Percentiles rank a stretch among this genome's conserved stretches.
phyloP scores from a whole-genome alignment of 2,329 filamentous ascomycete genomes.

The Beauveria australis region DNA sequence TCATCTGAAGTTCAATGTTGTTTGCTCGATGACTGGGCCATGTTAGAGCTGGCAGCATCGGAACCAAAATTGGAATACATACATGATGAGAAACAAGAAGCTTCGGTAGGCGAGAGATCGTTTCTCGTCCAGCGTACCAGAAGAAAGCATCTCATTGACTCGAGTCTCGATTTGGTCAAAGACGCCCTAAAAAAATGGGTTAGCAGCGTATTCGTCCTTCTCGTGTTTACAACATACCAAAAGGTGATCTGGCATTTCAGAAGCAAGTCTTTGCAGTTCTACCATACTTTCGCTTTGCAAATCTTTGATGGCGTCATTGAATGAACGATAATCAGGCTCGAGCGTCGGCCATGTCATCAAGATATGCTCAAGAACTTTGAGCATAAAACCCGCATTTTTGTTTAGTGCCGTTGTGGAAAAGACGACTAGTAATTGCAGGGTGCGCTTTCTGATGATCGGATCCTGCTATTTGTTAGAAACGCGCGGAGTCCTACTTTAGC shows the following conservation, averaged over 20 bases:
- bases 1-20: slow-evolving; percentile 61
- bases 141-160: slow-evolving; percentile 69
- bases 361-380: slow-evolving; percentile 86
- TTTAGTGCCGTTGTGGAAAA: slow-evolving; percentile 76
- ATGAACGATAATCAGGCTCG: slow-evolving; percentile 60
- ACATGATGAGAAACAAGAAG: slow-evolving; percentile 89
- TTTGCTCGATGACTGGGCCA: slow-evolving; percentile 64
- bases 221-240: slow-evolving; percentile 42
- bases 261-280: slow-evolving; percentile 80
- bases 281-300: slow-evolving; percentile 77
- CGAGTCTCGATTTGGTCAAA: slow-evolving; percentile 81
- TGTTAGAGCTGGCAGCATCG: slow-evolving; percentile 10
- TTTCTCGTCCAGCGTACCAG: slow-evolving; percentile 69
- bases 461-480: slow-evolving; percentile 41
- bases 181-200: slow-evolving; percentile 47
- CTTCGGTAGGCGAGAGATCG: slow-evolving; percentile 79
- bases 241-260: slow-evolving; percentile 86
- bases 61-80: slow-evolving; percentile 19
- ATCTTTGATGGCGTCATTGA: slow-evolving; percentile 84
- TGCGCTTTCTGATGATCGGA: slow-evolving; percentile 72
- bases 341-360: slow-evolving; percentile 73
- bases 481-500: background rate
- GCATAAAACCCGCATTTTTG: slow-evolving; percentile 70
- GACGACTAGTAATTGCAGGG: slow-evolving; percentile 74
- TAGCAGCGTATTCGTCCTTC: slow-evolving; percentile 10